phyloP scores from a whole-genome alignment of 768 basidiomycete species.

The Podaxis carcinomalis region DNA sequence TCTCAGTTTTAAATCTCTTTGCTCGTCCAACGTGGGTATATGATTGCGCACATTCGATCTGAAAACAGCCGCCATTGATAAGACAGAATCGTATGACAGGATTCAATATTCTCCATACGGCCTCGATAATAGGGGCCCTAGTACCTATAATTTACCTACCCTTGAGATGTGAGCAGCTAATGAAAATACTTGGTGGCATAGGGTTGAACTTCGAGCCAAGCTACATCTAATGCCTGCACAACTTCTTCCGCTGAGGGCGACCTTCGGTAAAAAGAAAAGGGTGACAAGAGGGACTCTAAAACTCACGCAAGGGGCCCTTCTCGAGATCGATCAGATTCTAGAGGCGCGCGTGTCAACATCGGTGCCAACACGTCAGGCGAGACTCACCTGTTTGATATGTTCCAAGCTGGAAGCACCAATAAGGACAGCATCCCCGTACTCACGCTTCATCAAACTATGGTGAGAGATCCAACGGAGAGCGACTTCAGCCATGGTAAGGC shows the following conservation, averaged over 20 bases:
- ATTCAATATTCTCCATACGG: no score
- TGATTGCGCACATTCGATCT: no score
- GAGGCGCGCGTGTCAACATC: background rate
- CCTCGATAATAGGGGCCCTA: background rate
- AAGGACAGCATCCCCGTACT: conserved; percentile 46
- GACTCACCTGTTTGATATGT: conserved; percentile 48
- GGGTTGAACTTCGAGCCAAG: conserved; percentile 41
- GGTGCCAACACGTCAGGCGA: background rate
- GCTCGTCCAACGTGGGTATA: no score
- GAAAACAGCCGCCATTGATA: background rate
- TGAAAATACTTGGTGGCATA: conserved; percentile 36
- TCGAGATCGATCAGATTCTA: conserved; percentile 49
- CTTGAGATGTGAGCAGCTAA: background rate
- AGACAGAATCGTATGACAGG: background rate
- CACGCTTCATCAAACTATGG: conserved; percentile 45
- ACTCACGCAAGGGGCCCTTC: conserved; percentile 51
- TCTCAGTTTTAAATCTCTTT: no score
- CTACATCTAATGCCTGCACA: conserved; percentile 43
- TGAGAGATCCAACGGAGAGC: conserved; percentile 62
- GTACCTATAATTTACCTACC: background rate
- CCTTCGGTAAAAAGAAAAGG: background rate
- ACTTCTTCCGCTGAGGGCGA: conserved; percentile 41
- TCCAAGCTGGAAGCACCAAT: conserved; percentile 59
- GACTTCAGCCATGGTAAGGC: conserved; percentile 46
- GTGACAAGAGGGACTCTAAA: background rate